Evolutionary conservation across 805 yeast genomes (phyloP).

Genomic region (Barnettozyma siamensis): DNA sequence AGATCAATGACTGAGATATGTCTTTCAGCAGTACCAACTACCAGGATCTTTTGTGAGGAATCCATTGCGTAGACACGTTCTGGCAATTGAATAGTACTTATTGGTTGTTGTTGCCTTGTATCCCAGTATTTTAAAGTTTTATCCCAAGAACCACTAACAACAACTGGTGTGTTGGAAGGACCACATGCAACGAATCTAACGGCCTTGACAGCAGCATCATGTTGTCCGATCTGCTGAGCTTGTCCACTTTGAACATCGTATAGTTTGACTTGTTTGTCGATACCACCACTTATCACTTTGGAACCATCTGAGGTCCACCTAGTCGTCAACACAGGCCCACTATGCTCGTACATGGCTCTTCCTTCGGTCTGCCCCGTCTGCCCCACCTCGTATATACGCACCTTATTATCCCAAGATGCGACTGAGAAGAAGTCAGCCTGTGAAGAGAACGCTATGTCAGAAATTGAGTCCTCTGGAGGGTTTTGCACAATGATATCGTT

Average conservation of each 20-base stretch:
- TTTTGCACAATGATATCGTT: slow-evolving; percentile 67
- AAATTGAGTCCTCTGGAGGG: slow-evolving; percentile 89
- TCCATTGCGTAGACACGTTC: slow-evolving; percentile 93
- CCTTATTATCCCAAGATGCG: slow-evolving; percentile 93
- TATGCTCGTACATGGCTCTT: slow-evolving; percentile 83
- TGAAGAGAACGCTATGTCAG: slow-evolving; percentile 82
- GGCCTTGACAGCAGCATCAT: slow-evolving; percentile 70
- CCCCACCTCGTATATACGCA: slow-evolving; percentile 82
- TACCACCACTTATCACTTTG: slow-evolving; percentile 82
- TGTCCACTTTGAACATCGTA: slow-evolving; percentile 83
- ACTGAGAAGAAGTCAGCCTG: slow-evolving; percentile 74
- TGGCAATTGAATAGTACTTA: slow-evolving; percentile 76
- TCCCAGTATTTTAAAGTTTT: slow-evolving; percentile 95
- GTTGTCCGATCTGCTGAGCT: slow-evolving; percentile 76
- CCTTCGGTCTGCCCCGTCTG: slow-evolving; percentile 77
- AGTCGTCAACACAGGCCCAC: slow-evolving; percentile 77
- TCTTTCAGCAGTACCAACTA: slow-evolving; percentile 91
- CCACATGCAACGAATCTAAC: slow-evolving; percentile 81
- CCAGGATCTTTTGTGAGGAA: slow-evolving; percentile 69
- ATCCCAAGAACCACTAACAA: slow-evolving; percentile 96
- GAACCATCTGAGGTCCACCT: slow-evolving; percentile 87
- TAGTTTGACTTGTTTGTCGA: slow-evolving; percentile 80
- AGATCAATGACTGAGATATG: slow-evolving; percentile 74
- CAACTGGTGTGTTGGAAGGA: slow-evolving; percentile 67
- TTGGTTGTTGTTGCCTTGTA: slow-evolving; percentile 74